A percentile compares a stretch with the other conserved stretches of the same genome.
Evolutionary conservation across 2,329 filamentous ascomycete genomes (phyloP).

Genomic region (Fusarium goolgardi): DNA sequence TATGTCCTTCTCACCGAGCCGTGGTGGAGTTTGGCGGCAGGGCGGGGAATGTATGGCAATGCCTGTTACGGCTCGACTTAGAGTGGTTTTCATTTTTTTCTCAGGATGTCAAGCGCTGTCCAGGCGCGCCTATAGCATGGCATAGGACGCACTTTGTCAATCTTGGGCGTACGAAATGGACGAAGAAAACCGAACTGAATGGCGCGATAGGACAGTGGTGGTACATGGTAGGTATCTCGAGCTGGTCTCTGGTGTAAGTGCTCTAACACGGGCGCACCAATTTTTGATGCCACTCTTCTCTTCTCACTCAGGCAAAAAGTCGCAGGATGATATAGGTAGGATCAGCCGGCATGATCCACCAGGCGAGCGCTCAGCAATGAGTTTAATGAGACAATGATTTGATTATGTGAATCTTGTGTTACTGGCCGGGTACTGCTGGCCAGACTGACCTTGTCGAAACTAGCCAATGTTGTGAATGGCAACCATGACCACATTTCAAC

Average conservation of each 20-base stretch:
- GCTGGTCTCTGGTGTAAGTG: constrained; percentile 24
- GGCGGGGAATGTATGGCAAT: constrained; percentile 11
- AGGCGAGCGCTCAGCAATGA: too few relatives aligned
- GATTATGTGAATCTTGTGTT: background rate
- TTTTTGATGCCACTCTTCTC: constrained; percentile 5
- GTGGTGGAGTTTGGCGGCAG: constrained; percentile 8
- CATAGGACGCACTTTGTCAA: constrained; percentile 14
- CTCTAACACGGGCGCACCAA: constrained; percentile 31
- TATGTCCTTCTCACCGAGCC: constrained; percentile 43
- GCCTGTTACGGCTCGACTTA: constrained; percentile 10
- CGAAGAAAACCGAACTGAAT: constrained; percentile 25
- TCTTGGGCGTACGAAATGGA: constrained; percentile 19
- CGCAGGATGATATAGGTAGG: too few relatives aligned
- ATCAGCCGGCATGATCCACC: too few relatives aligned
- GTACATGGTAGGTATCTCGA: constrained; percentile 18
- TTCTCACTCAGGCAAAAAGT: too few relatives aligned
- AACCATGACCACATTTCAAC: background rate
- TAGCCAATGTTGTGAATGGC: background rate
- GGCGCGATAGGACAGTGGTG: constrained; percentile 12
- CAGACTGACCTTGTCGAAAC: background rate
- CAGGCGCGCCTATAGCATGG: constrained; percentile 43
- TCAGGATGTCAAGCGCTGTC: background rate
- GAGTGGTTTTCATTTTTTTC: constrained; percentile 30
- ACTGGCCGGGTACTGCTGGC: background rate
- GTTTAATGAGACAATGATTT: too few relatives aligned